Conservation (phyloP, 106 monocot species). For the Dendrobium catenatum region DNA sequence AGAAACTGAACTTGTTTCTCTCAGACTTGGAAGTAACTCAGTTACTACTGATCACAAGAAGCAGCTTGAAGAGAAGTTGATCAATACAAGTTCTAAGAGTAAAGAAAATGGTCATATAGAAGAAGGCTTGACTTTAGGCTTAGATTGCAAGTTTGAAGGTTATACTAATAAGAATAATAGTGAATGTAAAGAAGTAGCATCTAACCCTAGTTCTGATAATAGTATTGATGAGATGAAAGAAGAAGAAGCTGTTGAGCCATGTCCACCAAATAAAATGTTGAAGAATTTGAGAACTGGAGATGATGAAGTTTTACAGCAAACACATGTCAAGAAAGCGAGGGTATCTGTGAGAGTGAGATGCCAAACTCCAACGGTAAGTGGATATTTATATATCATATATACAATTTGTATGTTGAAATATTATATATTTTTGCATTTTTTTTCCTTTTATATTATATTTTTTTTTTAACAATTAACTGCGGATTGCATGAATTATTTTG, state of each 20-base stretch:
- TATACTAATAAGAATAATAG: neutral
- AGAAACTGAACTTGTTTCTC: constrained; percentile 47
- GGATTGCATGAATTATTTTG: too few relatives aligned
- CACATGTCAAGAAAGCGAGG: constrained; percentile 77
- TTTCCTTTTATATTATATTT: neutral
- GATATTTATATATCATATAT: neutral
- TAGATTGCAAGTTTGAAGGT: constrained; percentile 36
- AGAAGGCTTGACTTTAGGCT: constrained; percentile 43
- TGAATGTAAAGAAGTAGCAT: neutral
- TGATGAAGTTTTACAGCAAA: constrained; percentile 43
- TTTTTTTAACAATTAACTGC: too few relatives aligned
- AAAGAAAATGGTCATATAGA: neutral
- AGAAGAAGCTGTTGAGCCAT: constrained; percentile 9
- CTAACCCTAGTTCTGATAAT: constrained; percentile 35
- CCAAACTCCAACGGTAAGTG: constrained; percentile 65
- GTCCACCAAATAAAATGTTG: constrained; percentile 28
- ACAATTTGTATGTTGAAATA: neutral
- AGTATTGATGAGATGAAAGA: constrained; percentile 29
- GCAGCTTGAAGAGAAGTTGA: constrained; percentile 3
- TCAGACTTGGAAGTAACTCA: constrained; percentile 50
- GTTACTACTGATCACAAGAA: constrained; percentile 6
- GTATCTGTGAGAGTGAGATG: constrained; percentile 88
- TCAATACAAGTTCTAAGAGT: neutral
- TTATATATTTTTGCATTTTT: neutral
- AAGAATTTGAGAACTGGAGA: constrained; percentile 27